Evolutionary conservation across 805 yeast species (phyloP).

Genomic region (Lachancea sp.): DNA sequence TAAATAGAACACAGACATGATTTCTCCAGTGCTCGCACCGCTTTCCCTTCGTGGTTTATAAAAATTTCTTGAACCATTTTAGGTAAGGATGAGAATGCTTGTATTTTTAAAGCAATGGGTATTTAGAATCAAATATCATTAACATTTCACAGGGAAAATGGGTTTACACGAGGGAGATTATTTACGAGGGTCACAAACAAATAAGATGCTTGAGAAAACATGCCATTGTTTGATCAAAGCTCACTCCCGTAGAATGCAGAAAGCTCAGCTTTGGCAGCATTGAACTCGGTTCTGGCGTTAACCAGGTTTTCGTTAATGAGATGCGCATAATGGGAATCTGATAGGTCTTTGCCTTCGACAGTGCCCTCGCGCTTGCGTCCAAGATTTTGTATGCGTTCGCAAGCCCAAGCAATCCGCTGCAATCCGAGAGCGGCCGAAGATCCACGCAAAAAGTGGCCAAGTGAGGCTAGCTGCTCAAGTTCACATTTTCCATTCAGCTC

Average conservation of each 20-base stretch:
- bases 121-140: too few relatives aligned
- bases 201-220: neutral
- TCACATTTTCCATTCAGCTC: slow-evolving; percentile 35
- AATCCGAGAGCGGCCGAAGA: slow-evolving; percentile 92
- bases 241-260: slow-evolving; percentile 41
- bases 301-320: slow-evolving; percentile 41
- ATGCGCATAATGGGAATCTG: slow-evolving; percentile 37
- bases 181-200: neutral
- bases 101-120: neutral
- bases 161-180: neutral
- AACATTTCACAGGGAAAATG: neutral
- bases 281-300: slow-evolving; percentile 44
- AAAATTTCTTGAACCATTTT: neutral
- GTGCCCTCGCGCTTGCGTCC: slow-evolving; percentile 43
- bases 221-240: slow-evolving; percentile 6
- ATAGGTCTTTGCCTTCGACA: slow-evolving; percentile 24
- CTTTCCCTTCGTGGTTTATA: too few relatives aligned
- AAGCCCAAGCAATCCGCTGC: slow-evolving; percentile 70
- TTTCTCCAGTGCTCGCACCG: too few relatives aligned
- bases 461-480: slow-evolving; percentile 55
- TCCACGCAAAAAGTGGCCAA: slow-evolving; percentile 93
- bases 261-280: slow-evolving; percentile 40
- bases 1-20: neutral
- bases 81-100: neutral
- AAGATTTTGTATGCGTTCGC: slow-evolving; percentile 89